Base-by-base conservation (phyloP, 768 basidiomycete species). In the Hirschioporus abietinus region DNA sequence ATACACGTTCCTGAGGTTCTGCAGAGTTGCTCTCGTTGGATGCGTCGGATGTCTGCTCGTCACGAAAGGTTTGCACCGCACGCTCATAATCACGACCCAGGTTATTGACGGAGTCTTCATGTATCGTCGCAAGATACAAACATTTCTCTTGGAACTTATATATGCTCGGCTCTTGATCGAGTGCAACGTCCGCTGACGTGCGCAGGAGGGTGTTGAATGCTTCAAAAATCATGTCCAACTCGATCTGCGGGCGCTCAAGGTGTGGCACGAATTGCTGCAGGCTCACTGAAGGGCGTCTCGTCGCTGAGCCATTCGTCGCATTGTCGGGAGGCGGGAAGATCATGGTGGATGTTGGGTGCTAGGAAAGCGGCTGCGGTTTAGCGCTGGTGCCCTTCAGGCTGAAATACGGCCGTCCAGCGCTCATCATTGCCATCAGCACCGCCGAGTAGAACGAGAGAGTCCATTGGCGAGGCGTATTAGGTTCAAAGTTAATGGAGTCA, bases 131-230 rank as follows among this genome's bases (percentile, higher is more conserved):
- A 2, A 61, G 23, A 15, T 61, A 61, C 25, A 61, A 24, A 23
- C 60, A 61, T 15, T 61, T 25, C 18, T 61, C 25, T 61, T 61
- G 60, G 60, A 61, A 61, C 30, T 4, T 15, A 34, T 25, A 61
- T 1, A 61, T 61, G 18, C 23, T 61, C 15, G 60, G 60, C 24
- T 5, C 30, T 12, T 12, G 17, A 3, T 25, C 60, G 25, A 25
- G 60, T 17, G 60, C 60, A 3, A 15, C 60, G 25, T 61, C 60
- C 24, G 30, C 60, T 25, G 60, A 25, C 25, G 60, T 61, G 60
- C 24, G 60, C 15, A 25, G 60, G 15, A 61, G 23, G 30, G 9
- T 20, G 42, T 52, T 52, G 42, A 52, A 52, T 10, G 42, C 42
- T 52, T 52, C 42, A 15, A 52, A 3, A 52, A 52, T 12, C 42